phyloP scores from a whole-genome alignment of 1,284 basidiomycete genomes.

The Polyporus tsugae region DNA sequence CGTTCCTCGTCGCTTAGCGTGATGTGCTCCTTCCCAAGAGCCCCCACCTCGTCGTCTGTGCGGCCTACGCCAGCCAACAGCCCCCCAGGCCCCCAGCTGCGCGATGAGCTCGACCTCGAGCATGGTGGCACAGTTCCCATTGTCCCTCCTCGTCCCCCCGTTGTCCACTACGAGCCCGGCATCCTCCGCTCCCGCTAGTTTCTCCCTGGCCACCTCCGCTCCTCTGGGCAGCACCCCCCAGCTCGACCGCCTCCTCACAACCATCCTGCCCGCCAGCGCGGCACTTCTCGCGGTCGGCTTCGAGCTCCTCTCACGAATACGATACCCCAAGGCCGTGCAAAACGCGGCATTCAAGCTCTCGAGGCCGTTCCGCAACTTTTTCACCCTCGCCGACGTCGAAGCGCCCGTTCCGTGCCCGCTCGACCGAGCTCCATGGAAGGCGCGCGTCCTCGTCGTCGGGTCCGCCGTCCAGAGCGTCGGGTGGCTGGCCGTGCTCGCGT shows the following conservation, averaged over 20 bases:
- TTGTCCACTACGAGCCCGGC: background rate
- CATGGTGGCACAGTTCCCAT: slow-evolving; percentile 25
- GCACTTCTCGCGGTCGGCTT: slow-evolving; percentile 43
- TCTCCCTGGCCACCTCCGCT: slow-evolving; percentile 5
- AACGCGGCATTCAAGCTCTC: slow-evolving; percentile 41
- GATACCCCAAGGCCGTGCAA: slow-evolving; percentile 42
- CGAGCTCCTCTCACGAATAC: slow-evolving; percentile 41
- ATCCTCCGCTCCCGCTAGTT: background rate
- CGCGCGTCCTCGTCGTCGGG: slow-evolving; percentile 46
- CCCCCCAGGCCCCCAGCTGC: slow-evolving; percentile 17
- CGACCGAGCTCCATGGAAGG: slow-evolving; percentile 42
- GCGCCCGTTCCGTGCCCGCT: slow-evolving; percentile 46
- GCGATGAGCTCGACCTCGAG: slow-evolving; percentile 24
- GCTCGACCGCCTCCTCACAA: slow-evolving; percentile 36
- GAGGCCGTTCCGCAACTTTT: slow-evolving; percentile 60
- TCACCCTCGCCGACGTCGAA: slow-evolving; percentile 58
- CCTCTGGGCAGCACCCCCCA: slow-evolving; percentile 21
- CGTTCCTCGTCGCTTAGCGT: slow-evolving; percentile 31
- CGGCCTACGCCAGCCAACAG: slow-evolving; percentile 15
- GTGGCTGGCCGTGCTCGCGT: slow-evolving; percentile 47
- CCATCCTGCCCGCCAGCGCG: slow-evolving; percentile 45
- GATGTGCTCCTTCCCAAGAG: slow-evolving; percentile 29
- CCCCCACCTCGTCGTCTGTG: slow-evolving; percentile 25
- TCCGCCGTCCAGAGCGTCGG: slow-evolving; percentile 45
- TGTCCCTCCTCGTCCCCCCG: slow-evolving; percentile 8